Percentiles rank a stretch among this genome's conserved stretches.
Evolutionary conservation across 176 grass and related monocot species (phyloP).

Genomic region (Triticum monococcum): DNA sequence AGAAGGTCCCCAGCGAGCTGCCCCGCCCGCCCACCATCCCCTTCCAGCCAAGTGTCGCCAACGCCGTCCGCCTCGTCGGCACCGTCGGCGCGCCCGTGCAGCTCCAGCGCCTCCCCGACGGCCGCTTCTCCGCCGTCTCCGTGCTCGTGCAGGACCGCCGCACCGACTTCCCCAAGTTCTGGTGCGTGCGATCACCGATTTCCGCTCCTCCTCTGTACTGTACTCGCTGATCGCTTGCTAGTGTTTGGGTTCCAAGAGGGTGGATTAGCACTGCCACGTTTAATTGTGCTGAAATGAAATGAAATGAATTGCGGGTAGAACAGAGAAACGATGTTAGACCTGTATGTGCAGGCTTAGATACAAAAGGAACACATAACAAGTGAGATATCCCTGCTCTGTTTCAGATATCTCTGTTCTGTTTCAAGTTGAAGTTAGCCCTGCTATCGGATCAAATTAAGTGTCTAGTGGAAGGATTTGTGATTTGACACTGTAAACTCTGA

Average conservation of each 20-base stretch:
- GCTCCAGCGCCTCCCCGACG: constrained; percentile 52
- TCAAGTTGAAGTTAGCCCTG: not conserved
- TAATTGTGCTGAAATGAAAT: not conserved
- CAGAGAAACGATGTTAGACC: not conserved
- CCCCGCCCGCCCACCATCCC: constrained; percentile 56
- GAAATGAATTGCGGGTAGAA: not conserved
- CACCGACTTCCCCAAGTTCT: constrained; percentile 50
- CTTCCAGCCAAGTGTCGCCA: constrained; percentile 74
- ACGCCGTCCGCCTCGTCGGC: constrained; percentile 64
- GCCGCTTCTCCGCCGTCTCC: constrained; percentile 55
- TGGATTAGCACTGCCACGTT: too few species aligned
- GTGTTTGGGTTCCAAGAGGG: not conserved
- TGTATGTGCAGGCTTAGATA: not conserved
- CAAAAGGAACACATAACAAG: too few species aligned
- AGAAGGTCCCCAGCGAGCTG: constrained; percentile 34
- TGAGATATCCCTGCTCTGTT: not conserved
- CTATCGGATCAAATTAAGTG: not conserved
- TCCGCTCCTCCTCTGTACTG: not conserved
- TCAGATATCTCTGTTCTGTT: not conserved
- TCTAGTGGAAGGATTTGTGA: not conserved
- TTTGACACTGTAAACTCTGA: not conserved
- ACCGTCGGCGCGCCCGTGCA: constrained; percentile 60
- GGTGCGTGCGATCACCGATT: constrained; percentile 37
- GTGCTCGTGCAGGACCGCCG: constrained; percentile 56
- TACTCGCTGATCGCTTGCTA: not conserved